Evolutionary conservation across 2,329 filamentous ascomycete genomes (phyloP), one percentile per base, ranked within the genome.

Genomic region (Trichoderma brevicompactum): DNA sequence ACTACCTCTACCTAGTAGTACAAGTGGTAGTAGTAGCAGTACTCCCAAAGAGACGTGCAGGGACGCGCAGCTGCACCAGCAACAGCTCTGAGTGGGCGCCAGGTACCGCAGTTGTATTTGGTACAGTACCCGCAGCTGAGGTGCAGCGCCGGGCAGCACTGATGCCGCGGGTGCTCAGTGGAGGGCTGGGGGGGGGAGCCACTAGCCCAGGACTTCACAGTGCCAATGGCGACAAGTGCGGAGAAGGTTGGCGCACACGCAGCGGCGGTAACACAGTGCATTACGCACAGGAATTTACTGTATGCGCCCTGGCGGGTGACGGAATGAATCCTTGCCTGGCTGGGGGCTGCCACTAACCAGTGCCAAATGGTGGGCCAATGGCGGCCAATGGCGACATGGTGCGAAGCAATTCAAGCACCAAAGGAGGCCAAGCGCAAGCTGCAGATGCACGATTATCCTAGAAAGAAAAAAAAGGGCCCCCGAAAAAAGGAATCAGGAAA

Each of bases 111-210:
- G 9, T n/a, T 40, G 59, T 63, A 63, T n/a, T 54, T 32, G 59
- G 49, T 63, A 63, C 59, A 8, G 48, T 63, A 63, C 59, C 59
- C 59, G 59, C 49, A 54, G 34, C 49, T 53, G 49, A 52, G n/a
- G 59, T 53, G 59, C 40, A 55, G 53, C 53, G 38, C 17, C 55
- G 23, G 23, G 17, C 41, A 59, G 41, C 55, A 41, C 55, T 46
- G 55, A 15, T 59, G 55, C 32, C 44, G 55, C 55, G 43, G 43
- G 43, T 60, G 32, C 56, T 48, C 43, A 48, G 56, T 36, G 46
- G 58, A 44, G 12, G 19, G 40, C 44, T 41, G 36, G 58, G 38
- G 38, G 36, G 12, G 32, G 23, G 23, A 5, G 23, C 23, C 23
- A 28, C 13, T 50, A 50, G 56, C 56, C 44, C 48, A 38, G 49